phyloP scores from a whole-genome alignment of 2,329 filamentous ascomycete genomes.

The Neopestalotiopsis clavispora region DNA sequence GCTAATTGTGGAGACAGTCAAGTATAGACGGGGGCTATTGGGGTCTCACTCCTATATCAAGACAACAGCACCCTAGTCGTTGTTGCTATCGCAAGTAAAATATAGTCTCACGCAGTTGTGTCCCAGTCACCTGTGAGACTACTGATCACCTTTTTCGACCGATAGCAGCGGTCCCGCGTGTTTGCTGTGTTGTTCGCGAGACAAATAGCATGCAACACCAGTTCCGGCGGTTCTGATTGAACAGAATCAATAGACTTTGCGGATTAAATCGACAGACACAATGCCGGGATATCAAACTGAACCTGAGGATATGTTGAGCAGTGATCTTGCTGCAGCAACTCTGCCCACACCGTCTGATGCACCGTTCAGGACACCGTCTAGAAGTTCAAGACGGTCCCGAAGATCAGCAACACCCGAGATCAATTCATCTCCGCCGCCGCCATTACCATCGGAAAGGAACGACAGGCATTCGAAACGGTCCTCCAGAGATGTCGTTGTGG shows the following conservation, averaged over 20 bases:
- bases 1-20: conserved; percentile 33
- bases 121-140: background rate
- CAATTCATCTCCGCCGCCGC: conserved; percentile 64
- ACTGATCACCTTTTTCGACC: background rate
- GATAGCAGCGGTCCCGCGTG: background rate
- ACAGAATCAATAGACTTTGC: background rate
- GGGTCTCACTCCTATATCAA: conserved; percentile 5
- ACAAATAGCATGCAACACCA: background rate
- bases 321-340: conserved; percentile 59
- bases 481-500: conserved; percentile 62
- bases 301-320: conserved; percentile 56
- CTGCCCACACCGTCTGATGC: conserved; percentile 75
- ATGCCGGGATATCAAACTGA: conserved; percentile 69
- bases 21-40: conserved; percentile 28
- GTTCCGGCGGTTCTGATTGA: background rate
- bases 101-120: background rate
- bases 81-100: background rate
- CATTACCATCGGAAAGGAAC: conserved; percentile 46
- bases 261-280: conserved; percentile 18
- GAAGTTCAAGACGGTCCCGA: conserved; percentile 63
- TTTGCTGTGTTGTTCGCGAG: background rate
- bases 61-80: background rate
- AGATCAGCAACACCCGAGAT: conserved; percentile 66
- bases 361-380: conserved; percentile 74
- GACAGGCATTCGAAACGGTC: conserved; percentile 55